phyloP scores from a whole-genome alignment of 2,329 filamentous ascomycete genomes.

The Verticillium albo-atrum region DNA sequence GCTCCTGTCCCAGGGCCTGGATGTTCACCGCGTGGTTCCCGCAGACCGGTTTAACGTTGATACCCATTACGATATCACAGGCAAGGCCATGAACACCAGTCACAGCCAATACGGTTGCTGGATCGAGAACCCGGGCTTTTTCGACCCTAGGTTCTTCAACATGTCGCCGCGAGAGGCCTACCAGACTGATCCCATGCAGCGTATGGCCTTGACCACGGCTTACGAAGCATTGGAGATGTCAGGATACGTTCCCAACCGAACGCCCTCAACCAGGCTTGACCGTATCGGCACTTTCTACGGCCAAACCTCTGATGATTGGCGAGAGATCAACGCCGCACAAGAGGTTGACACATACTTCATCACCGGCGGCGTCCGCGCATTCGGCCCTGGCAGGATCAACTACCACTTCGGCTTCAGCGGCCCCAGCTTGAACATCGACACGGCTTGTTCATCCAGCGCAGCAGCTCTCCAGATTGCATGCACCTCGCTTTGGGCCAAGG shows the following conservation, averaged over 20 bases:
- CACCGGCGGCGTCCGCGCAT: slow-evolving; percentile 45
- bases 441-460: slow-evolving; percentile 70
- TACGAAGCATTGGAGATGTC: slow-evolving; percentile 79
- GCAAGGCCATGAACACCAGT: slow-evolving; percentile 58
- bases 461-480: slow-evolving; percentile 68
- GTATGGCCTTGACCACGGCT: slow-evolving; percentile 67
- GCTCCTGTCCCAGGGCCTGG: slow-evolving; percentile 58
- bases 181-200: slow-evolving; percentile 72
- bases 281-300: slow-evolving; percentile 71
- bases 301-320: slow-evolving; percentile 73
- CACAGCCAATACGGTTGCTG: slow-evolving; percentile 31
- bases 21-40: slow-evolving; percentile 56
- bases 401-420: slow-evolving; percentile 76
- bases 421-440: slow-evolving; percentile 69
- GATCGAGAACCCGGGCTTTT: slow-evolving; percentile 61
- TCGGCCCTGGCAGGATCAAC: slow-evolving; percentile 60
- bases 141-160: slow-evolving; percentile 68
- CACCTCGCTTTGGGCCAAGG: slow-evolving; percentile 67
- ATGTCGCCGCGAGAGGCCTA: slow-evolving; percentile 65
- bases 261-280: slow-evolving; percentile 56
- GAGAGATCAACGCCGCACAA: slow-evolving; percentile 71
- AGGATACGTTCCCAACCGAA: slow-evolving; percentile 64
- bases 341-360: slow-evolving; percentile 57
- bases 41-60: slow-evolving; percentile 58
- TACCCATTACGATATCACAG: slow-evolving; percentile 56